Evolutionary conservation across 176 grass and related monocot species (phyloP).

Genomic region (Leersia perrieri): DNA sequence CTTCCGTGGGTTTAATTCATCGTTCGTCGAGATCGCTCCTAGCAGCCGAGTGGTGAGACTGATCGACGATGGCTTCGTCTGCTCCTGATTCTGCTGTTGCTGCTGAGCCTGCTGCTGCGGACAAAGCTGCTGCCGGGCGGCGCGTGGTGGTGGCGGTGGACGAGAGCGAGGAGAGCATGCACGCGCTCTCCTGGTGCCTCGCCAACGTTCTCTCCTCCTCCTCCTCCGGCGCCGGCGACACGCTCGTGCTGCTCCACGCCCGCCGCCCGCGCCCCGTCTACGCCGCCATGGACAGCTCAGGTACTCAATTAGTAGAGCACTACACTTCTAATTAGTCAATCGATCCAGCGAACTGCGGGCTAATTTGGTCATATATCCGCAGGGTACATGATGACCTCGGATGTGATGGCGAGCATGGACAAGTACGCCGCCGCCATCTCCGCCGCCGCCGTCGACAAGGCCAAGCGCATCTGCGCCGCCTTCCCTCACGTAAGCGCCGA

Average conservation of each 20-base stretch:
- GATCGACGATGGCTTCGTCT: not conserved
- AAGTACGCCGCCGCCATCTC: conserved; percentile 36
- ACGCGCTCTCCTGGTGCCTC: conserved; percentile 61
- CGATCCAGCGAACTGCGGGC: not conserved
- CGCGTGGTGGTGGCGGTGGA: conserved; percentile 54
- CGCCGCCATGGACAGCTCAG: conserved; percentile 45
- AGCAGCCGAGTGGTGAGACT: too few relatives aligned
- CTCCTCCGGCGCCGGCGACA: not conserved
- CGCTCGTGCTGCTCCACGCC: conserved; percentile 43
- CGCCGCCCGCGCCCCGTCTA: conserved; percentile 48
- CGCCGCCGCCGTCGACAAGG: conserved; percentile 29
- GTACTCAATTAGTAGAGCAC: not conserved
- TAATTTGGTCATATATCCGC: not conserved
- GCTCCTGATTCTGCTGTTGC: not conserved
- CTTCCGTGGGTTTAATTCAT: not conserved
- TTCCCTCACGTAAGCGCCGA: not conserved
- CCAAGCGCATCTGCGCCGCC: conserved; percentile 37
- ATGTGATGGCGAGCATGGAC: conserved; percentile 43
- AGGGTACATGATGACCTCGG: conserved; percentile 50
- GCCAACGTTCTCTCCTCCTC: conserved; percentile 35
- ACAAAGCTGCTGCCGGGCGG: not conserved
- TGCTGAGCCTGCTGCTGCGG: not conserved
- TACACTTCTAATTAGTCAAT: not conserved
- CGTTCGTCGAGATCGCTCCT: not conserved
- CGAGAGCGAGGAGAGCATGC: conserved; percentile 54